Percentiles rank a stretch among this genome's conserved stretches.
Evolutionary conservation across 805 yeast genomes (phyloP).

Genomic region (Kuraishia borneana): DNA sequence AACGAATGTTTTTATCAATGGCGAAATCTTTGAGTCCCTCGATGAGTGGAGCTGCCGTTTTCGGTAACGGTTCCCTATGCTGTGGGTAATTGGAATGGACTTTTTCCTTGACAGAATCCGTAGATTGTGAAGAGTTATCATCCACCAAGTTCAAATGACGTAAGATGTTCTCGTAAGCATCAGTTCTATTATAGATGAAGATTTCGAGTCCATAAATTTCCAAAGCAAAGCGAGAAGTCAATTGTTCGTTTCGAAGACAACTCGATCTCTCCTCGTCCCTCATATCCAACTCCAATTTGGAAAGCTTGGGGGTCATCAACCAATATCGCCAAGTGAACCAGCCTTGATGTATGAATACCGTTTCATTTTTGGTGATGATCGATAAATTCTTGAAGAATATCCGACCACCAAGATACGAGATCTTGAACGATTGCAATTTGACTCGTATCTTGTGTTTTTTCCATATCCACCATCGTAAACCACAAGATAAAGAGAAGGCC

Average conservation of each 20-base stretch:
- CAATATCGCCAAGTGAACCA: conserved; percentile 88
- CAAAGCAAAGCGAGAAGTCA: conserved; percentile 47
- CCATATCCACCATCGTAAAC: conserved; percentile 53
- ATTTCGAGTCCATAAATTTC: conserved; percentile 71
- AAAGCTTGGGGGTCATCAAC: conserved; percentile 38
- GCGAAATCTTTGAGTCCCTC: conserved; percentile 1
- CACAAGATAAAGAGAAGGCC: conserved; percentile 45
- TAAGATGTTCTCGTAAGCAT: conserved; percentile 61
- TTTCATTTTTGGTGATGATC: conserved; percentile 61
- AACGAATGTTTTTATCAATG: neutral
- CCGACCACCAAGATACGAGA: conserved; percentile 78
- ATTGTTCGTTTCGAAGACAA: conserved; percentile 22
- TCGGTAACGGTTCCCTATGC: neutral
- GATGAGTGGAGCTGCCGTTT: neutral
- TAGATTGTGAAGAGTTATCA: neutral
- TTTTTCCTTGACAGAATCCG: neutral
- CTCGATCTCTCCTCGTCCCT: conserved; percentile 8
- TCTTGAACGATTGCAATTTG: conserved; percentile 59
- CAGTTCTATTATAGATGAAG: conserved; percentile 70
- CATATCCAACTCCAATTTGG: conserved; percentile 17
- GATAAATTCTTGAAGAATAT: conserved; percentile 67
- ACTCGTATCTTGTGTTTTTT: conserved; percentile 43
- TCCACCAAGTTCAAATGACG: conserved; percentile 11
- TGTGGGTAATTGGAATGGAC: neutral
- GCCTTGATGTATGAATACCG: conserved; percentile 60